phyloP scores from a whole-genome alignment of 2,329 filamentous ascomycete genomes.

The Sclerotinia spermophila region DNA sequence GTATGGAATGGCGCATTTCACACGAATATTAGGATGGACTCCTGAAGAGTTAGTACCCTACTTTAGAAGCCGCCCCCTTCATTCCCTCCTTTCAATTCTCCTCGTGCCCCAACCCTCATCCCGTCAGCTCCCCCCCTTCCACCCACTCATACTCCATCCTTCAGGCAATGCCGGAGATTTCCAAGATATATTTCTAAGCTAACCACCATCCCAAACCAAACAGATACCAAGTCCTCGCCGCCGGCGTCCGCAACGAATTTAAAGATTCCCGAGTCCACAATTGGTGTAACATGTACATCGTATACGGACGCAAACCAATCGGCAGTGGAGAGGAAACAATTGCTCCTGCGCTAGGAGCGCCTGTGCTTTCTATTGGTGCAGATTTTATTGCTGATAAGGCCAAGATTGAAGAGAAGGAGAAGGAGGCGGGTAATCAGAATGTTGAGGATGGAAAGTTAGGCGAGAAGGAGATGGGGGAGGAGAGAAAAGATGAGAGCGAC shows the following conservation, averaged over 20 bases:
- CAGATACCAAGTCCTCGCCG: slow-evolving; percentile 16
- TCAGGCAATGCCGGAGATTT: neutral
- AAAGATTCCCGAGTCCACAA: slow-evolving; percentile 1
- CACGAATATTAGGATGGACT: slow-evolving; percentile 30
- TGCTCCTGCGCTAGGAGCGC: neutral
- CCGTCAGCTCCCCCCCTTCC: neutral
- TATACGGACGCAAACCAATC: neutral
- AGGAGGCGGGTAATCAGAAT: neutral
- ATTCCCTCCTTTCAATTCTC: neutral
- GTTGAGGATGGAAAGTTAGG: too few relatives aligned
- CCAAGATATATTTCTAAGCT: too few relatives aligned
- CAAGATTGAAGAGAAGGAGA: neutral
- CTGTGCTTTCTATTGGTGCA: neutral
- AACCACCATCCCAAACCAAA: neutral
- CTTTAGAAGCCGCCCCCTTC: neutral
- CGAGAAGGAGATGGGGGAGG: neutral
- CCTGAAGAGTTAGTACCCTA: slow-evolving; percentile 28
- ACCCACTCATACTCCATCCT: neutral
- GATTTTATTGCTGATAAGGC: neutral
- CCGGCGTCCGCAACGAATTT: slow-evolving; percentile 12
- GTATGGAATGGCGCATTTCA: slow-evolving; percentile 22
- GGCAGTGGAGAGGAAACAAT: neutral
- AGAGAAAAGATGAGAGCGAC: neutral
- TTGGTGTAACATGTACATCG: slow-evolving; percentile 10
- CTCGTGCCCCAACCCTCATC: neutral